Evolutionary conservation across 106 monocot species (phyloP).

Genomic region (Apostasia shenzhenica): DNA sequence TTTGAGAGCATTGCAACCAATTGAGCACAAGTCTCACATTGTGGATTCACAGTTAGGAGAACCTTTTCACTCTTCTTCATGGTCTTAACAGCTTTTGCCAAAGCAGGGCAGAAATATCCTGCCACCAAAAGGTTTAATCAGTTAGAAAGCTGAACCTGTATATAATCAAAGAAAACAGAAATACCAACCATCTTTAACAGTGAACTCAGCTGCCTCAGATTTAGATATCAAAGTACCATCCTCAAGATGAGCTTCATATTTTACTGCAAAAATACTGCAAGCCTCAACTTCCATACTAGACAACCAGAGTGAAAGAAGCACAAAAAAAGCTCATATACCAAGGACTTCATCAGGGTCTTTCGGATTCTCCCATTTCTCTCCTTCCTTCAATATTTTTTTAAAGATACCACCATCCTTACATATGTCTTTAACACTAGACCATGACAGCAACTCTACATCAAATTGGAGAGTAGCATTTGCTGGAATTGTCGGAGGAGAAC

Average conservation of each 20-base stretch:
- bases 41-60: conserved; percentile 65
- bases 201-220: conserved; percentile 68
- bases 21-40: conserved; percentile 34
- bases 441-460: conserved; percentile 76
- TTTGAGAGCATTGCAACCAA: neutral
- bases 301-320: neutral
- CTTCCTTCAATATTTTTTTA: conserved; percentile 61
- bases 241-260: conserved; percentile 67
- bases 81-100: conserved; percentile 64
- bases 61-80: conserved; percentile 82
- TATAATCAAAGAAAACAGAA: no score
- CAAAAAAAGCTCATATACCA: conserved; percentile 19
- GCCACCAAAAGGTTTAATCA: neutral
- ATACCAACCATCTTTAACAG: conserved; percentile 67
- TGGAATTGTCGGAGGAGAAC: conserved; percentile 59
- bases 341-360: conserved; percentile 77
- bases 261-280: conserved; percentile 23
- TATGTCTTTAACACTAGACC: conserved; percentile 70
- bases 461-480: conserved; percentile 70
- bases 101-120: conserved; percentile 65
- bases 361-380: conserved; percentile 81
- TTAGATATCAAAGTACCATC: conserved; percentile 64
- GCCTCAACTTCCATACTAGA: neutral
- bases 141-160: neutral
- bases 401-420: conserved; percentile 73